Evolutionary conservation across 148 eudicot species (phyloP), one percentile per base, ranked within the genome.

Genomic region (Vaccinium darrowii): DNA sequence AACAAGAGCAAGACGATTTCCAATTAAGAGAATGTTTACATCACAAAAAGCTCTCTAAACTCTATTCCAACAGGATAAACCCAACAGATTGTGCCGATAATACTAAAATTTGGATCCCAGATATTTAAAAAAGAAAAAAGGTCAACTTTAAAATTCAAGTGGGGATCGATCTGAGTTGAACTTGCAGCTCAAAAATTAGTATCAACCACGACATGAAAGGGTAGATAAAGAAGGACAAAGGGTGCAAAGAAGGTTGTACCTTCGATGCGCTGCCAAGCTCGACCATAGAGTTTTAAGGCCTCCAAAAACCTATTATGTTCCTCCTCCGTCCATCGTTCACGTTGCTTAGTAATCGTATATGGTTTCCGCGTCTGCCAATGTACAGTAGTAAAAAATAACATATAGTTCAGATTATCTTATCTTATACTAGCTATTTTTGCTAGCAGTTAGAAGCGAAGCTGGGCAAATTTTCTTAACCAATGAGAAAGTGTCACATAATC

Each of bases 221-320:
- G 82, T 67, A 77, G 81, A 18, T 36, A 50, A 21, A 74, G 13
- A 49, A 19, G 79, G 72, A 23, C 0, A 21, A 72, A 72, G 50
- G 82, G 84, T 75, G 81, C 86, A 75, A 39, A 36, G 47, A 53
- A 77, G 73, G 63, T 21, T 25, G 73, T 39, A 97, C 99, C 99
- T 97, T 97, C 99, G 56, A 97, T 97, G 19, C 96, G 94, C 89
- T 97, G 99, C 99, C 99, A 97, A 84, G 99, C 98, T 86, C 99
- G 96, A 49, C 99, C 99, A 88, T 97, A 88, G 76, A 97, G 95
- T 87, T 97, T 97, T 89, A 97, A 88, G 84, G 98, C 99, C 89
- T 97, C 99, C 2, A 97, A 88, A 83, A 97, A 97, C 92, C 90
- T 92, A 84, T 90, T 94, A 87, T 97, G 99, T 90, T 97, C 99